These are phyloP conservation scores for Debaryomycetaceae sp. DNA, from an alignment of 1,139 yeast genomes.

Conservation along the genomic window DNA sequence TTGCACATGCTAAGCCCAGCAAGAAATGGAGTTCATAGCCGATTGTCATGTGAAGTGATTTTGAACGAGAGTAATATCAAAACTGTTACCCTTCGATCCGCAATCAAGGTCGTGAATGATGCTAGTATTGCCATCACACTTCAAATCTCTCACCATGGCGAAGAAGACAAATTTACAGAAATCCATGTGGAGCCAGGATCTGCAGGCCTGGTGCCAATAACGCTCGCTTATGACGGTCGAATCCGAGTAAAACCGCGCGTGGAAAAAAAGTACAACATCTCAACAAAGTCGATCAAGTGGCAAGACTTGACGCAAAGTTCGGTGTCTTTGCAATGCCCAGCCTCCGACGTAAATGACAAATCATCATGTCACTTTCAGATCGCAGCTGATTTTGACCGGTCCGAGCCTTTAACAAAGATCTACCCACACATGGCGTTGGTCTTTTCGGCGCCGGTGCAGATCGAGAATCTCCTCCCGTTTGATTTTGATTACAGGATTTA, in stretches of 20 bases:
- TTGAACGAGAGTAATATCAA: slow-evolving; percentile 73
- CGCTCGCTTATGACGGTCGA: slow-evolving; percentile 46
- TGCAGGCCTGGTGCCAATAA: slow-evolving; percentile 61
- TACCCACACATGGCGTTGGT: slow-evolving; percentile 80
- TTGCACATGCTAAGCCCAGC: slow-evolving; percentile 60
- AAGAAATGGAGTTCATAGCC: slow-evolving; percentile 50
- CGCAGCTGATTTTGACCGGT: slow-evolving; percentile 50
- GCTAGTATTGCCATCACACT: slow-evolving; percentile 52
- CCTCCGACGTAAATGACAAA: slow-evolving; percentile 23
- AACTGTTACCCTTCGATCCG: slow-evolving; percentile 62
- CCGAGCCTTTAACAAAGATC: slow-evolving; percentile 59
- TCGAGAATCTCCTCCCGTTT: slow-evolving; percentile 78
- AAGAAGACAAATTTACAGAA: slow-evolving; percentile 7
- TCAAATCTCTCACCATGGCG: slow-evolving; percentile 15
- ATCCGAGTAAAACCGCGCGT: slow-evolving; percentile 53
- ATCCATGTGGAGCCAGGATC: slow-evolving; percentile 41
- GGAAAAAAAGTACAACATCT: slow-evolving; percentile 54
- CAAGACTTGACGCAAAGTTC: slow-evolving; percentile 43
- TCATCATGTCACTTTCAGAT: slow-evolving; percentile 62
- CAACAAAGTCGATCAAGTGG: slow-evolving; percentile 56
- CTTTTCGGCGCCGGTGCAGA: slow-evolving; percentile 76
- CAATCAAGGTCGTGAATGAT: slow-evolving; percentile 59
- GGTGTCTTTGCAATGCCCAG: slow-evolving; percentile 48
- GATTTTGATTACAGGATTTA: slow-evolving; percentile 68
- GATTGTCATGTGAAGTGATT: slow-evolving; percentile 61